Base-by-base conservation (phyloP, 306 rosid genomes). In the Sicyos edulis region DNA sequence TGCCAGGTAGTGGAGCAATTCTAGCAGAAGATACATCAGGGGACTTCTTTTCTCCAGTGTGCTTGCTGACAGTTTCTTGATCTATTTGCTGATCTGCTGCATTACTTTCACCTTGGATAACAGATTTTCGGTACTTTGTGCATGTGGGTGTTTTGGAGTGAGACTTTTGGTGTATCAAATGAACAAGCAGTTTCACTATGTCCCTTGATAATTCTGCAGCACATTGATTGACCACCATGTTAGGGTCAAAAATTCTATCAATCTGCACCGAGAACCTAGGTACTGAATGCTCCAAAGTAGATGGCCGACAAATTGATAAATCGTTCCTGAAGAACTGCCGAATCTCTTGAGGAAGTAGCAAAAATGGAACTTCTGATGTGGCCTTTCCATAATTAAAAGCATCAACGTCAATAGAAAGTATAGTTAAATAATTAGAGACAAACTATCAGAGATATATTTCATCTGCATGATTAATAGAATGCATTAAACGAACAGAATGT, bases 281-380 rank as follows among this genome's bases (percentile, higher is more conserved):
- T 80, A 86, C 82, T 42, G 90, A 77, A 71, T 87, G 88, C 79
- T 81, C 86, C 72, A 74, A 70, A 75, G 83, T 75, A 82, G 73
- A 67, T 75, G 89, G 82, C 72, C 75, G 86, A 78, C 77, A 66
- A 66, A 80, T 77, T 57, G 86, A 78, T 59, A 81, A 63, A 45
- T 83, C 83, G 75, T 72, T 85, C 84, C 62, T 76, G 76, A 93
- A 93, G 82, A 93, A 93, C 69, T 79, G 83, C 73, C 85, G 81
- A 68, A 91, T 75, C 78, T 81, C 87, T 64, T 49, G 19, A 0
- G 98, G 97, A 86, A 93, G 95, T 77, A 73, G 81, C 57, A 80
- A 26, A 78, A 67, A 80, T 40, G 96, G 91, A 82, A 80, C 78
- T 77, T 90, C 96, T 63, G 98, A 88, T 37, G 96, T 93, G 77